Base-by-base conservation (phyloP, 2,329 filamentous ascomycete species). In the Celoporthe dispersa region DNA sequence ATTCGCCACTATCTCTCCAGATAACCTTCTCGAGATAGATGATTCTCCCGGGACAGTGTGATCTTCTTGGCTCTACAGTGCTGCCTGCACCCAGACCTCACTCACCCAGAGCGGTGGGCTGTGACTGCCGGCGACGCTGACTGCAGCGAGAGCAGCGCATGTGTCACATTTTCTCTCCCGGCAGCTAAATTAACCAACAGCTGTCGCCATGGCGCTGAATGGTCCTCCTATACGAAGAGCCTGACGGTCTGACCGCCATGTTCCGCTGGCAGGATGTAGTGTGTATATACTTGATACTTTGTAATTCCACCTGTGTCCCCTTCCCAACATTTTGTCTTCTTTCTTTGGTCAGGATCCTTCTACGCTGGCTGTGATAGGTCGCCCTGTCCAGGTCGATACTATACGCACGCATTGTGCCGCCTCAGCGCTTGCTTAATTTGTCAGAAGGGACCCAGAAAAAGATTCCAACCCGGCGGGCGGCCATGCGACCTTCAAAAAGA, bases 1-100 rank as follows among this genome's bases (percentile, higher is more conserved):
- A 60, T 37, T 60, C 33, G 57, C 57, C 57, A 37, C 57, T 37
- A 37, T 60, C 57, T 60, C 19, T 60, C 16, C 57, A 60, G 57
- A 60, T 19, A 33, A 35, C 7, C 16, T n/a, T 48, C 19, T 9
- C 57, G 8, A 60, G 57, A 60, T 60, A 60, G 37, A 22, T 33
- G 44, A 22, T n/a, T n/a, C 31, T 37, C 57, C 19, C 33, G 19
- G 44, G 33, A 60, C 31, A 60, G 57, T 60, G 57, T 37, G 8
- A n/a, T 25, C 19, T 35, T 14, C 31, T 28, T 41, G 57, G 33
- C 57, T 37, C 8, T 11, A 37, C 33, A 19, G 57, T 57, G 57
- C 57, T 19, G 33, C 57, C 22, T 35, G 33, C 55, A 31, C 9
- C 55, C 12, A 3, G 16, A 60, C 28, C 31, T 59, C 55, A 33